A percentile compares a stretch with the other conserved stretches of the same genome.
phyloP scores from a whole-genome alignment of 1,284 basidiomycete species.

The Marasmius sp. region DNA sequence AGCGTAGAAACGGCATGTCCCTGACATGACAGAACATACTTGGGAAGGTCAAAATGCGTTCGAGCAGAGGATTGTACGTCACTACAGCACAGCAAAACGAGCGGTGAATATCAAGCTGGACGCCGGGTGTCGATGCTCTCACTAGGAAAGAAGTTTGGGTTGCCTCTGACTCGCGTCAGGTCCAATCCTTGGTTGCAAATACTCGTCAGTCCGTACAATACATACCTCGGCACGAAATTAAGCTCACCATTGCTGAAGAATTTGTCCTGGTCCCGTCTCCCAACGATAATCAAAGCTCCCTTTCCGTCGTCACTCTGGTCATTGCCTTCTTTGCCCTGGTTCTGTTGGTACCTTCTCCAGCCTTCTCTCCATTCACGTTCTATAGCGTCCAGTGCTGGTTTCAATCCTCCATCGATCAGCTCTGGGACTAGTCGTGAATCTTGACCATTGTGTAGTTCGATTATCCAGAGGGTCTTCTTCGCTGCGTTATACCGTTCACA shows the following conservation, averaged over 20 bases:
- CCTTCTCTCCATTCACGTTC: conserved; percentile 76
- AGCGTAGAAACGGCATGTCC: neutral
- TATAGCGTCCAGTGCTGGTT: conserved; percentile 75
- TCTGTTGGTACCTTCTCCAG: conserved; percentile 43
- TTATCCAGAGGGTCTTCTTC: conserved; percentile 62
- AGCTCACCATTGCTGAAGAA: conserved; percentile 84
- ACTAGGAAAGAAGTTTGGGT: conserved; percentile 79
- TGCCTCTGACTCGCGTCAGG: conserved; percentile 58
- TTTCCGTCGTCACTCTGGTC: conserved; percentile 44
- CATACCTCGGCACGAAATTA: neutral
- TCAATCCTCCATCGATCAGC: conserved; percentile 62
- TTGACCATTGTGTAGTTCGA: conserved; percentile 75
- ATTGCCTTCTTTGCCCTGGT: conserved; percentile 37
- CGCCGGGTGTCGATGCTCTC: neutral
- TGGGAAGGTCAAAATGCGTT: conserved; percentile 65
- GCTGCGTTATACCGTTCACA: conserved; percentile 31
- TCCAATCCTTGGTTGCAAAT: conserved; percentile 59
- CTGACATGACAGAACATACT: conserved; percentile 42
- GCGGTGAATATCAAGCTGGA: too few relatives aligned
- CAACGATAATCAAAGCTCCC: conserved; percentile 79
- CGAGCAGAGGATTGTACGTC: conserved; percentile 54
- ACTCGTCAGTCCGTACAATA: neutral
- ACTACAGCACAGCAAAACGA: conserved; percentile 29
- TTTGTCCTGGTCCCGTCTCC: conserved; percentile 73
- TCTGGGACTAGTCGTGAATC: conserved; percentile 72